phyloP scores from a whole-genome alignment of 805 yeast species.

The Danielia oregonensis region DNA sequence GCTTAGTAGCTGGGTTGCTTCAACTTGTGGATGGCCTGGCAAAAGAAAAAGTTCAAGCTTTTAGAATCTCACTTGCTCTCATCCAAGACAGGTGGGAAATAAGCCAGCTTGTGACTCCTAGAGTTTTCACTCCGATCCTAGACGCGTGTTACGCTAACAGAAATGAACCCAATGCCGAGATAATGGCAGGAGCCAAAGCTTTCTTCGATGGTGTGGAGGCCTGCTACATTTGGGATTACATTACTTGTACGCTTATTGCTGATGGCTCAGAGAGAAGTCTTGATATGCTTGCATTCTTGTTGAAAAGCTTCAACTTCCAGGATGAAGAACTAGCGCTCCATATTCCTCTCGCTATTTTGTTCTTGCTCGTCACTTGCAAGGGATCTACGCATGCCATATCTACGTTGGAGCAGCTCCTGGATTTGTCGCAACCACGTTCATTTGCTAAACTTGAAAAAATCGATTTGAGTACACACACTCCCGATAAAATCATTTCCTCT shows the following conservation, averaged over 20 bases:
- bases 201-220: slow-evolving; percentile 90
- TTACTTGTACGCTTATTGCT: slow-evolving; percentile 42
- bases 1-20: slow-evolving; percentile 52
- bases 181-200: slow-evolving; percentile 55
- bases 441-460: slow-evolving; percentile 19
- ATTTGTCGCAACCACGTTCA: slow-evolving; percentile 60
- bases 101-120: slow-evolving; percentile 70
- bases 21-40: slow-evolving; percentile 36
- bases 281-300: slow-evolving; percentile 53
- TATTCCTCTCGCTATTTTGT: slow-evolving; percentile 64
- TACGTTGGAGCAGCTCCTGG: slow-evolving; percentile 43
- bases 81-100: slow-evolving; percentile 95
- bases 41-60: slow-evolving; percentile 44
- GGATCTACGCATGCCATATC: slow-evolving; percentile 29
- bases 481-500: background rate
- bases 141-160: slow-evolving; percentile 34
- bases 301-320: slow-evolving; percentile 63
- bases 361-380: slow-evolving; percentile 30
- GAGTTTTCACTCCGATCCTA: slow-evolving; percentile 63
- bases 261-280: slow-evolving; percentile 27
- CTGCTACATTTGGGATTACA: slow-evolving; percentile 66
- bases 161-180: slow-evolving; percentile 23
- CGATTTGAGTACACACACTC: background rate
- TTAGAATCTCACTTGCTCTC: slow-evolving; percentile 59
- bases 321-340: slow-evolving; percentile 89